These are phyloP conservation scores for Penicillium griseofulvum DNA, from an alignment of 2,329 filamentous ascomycete genomes.

Conservation along the genomic window DNA sequence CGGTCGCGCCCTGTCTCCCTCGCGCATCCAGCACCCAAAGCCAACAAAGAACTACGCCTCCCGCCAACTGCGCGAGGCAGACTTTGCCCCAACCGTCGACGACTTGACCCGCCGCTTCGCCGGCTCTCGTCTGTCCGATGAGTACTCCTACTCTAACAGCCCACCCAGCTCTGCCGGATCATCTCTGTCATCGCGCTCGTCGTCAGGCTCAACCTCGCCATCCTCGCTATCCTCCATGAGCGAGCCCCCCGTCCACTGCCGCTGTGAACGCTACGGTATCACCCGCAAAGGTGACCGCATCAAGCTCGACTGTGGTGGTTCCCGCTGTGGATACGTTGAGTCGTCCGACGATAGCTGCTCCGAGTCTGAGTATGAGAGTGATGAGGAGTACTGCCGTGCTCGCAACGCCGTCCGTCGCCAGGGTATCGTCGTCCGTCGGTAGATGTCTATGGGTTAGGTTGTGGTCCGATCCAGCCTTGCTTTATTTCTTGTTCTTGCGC, in stretches of 20 bases:
- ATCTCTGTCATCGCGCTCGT: constrained; percentile 71
- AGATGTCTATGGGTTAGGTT: constrained; percentile 12
- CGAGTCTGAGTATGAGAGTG: constrained; percentile 28
- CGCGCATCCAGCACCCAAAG: constrained; percentile 87
- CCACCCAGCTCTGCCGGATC: constrained; percentile 66
- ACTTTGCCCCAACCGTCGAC: constrained; percentile 76
- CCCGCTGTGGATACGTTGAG: constrained; percentile 69
- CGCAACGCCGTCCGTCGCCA: constrained; percentile 37
- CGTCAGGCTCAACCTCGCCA: constrained; percentile 54
- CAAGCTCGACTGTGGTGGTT: constrained; percentile 92
- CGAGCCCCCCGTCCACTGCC: constrained; percentile 65
- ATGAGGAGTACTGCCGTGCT: constrained; percentile 40
- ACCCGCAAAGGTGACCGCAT: constrained; percentile 88
- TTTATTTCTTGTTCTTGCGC: background rate
- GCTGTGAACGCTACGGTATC: constrained; percentile 94
- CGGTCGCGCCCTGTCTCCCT: constrained; percentile 82
- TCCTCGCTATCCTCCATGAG: constrained; percentile 65
- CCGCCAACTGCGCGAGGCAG: constrained; percentile 77
- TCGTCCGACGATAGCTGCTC: constrained; percentile 6
- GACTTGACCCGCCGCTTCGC: constrained; percentile 76
- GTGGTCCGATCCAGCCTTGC: background rate
- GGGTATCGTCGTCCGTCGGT: constrained; percentile 41
- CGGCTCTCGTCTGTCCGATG: constrained; percentile 67
- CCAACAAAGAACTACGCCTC: constrained; percentile 85
- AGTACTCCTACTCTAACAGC: constrained; percentile 70